Base-by-base conservation (phyloP, 306 rosid species). In the Acacia confusa region DNA sequence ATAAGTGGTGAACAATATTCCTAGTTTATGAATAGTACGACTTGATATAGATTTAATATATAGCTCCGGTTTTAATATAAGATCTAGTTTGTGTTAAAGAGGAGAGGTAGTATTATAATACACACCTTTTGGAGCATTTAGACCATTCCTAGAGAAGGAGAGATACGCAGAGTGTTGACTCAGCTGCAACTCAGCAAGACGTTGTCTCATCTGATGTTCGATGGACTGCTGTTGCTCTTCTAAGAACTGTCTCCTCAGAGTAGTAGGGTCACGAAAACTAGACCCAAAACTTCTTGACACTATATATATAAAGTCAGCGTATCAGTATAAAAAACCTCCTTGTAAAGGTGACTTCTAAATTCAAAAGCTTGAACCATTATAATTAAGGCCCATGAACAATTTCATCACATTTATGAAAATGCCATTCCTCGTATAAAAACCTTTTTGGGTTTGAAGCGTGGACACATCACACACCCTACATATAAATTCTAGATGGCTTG, bases 211-310 rank as follows among this genome's bases (percentile, higher is more conserved):
- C 78, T 91, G 89, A 25, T 83, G 55, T 78, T 88, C 91, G 30
- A 89, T 81, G 5, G 82, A 82, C 3, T 70, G 82, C 61, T 92
- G 89, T 41, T 91, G 92, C 57, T 89, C 90, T 74, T 89, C 92
- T 27, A 80, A 28, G 69, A 82, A 65, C 27, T 82, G 81, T 85
- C 88, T 91, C 88, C 83, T 81, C 64, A 80, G 10, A 71, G 64
- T 36, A 22, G 80, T 50, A 28, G 86, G 60, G 78, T 53, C 79
- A 27, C 85, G 85, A 57, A 74, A 36, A 36, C 7, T 6, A 36
- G 40, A 36, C 40, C 40, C 6, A 36, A 36, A 85, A 60, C 79
- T 81, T 79, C 87, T 88, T 10, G 91, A 74, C 72, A 75, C 97
- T 91, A 38, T 20, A 78, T 22, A 78, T 20, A 78, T 22, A 78